These are phyloP conservation scores for Colletotrichum phormii DNA, from an alignment of 2,329 filamentous ascomycete species.

Conservation along the genomic window DNA sequence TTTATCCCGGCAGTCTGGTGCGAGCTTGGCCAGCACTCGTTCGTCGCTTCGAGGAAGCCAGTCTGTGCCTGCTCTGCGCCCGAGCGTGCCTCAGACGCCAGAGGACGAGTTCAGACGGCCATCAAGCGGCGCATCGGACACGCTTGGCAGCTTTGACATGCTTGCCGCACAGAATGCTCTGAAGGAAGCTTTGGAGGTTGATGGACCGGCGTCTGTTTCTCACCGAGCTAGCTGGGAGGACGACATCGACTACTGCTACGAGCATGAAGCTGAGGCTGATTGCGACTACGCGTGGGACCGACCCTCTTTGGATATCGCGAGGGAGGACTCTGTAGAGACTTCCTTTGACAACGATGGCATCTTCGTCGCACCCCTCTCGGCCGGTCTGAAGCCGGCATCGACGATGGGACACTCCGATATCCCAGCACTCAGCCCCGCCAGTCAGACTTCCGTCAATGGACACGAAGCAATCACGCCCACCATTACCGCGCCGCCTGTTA, in stretches of 20 bases:
- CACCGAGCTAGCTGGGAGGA: constrained; percentile 71
- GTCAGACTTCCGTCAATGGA: constrained; percentile 56
- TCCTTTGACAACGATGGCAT: constrained; percentile 38
- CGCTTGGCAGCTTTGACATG: constrained; percentile 59
- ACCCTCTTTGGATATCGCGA: constrained; percentile 61
- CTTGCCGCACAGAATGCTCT: constrained; percentile 49
- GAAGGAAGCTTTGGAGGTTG: constrained; percentile 42
- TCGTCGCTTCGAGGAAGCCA: constrained; percentile 66
- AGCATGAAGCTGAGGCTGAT: constrained; percentile 74
- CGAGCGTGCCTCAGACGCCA: constrained; percentile 46
- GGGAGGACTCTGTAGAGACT: constrained; percentile 45
- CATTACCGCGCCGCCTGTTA: constrained; percentile 46
- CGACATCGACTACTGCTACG: constrained; percentile 78
- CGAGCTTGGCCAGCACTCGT: constrained; percentile 59
- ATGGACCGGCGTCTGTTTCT: constrained; percentile 43
- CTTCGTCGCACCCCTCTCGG: constrained; percentile 26
- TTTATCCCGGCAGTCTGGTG: constrained; percentile 51
- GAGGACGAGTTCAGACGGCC: constrained; percentile 44
- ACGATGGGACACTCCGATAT: constrained; percentile 49
- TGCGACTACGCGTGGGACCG: constrained; percentile 76
- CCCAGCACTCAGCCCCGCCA: constrained; percentile 62
- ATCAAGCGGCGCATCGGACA: constrained; percentile 64
- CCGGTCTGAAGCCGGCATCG: constrained; percentile 29
- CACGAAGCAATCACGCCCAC: constrained; percentile 60
- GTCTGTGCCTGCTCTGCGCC: constrained; percentile 66